Evolutionary conservation across 1,139 yeast genomes (phyloP).

Genomic region (Kodamaea sp.): DNA sequence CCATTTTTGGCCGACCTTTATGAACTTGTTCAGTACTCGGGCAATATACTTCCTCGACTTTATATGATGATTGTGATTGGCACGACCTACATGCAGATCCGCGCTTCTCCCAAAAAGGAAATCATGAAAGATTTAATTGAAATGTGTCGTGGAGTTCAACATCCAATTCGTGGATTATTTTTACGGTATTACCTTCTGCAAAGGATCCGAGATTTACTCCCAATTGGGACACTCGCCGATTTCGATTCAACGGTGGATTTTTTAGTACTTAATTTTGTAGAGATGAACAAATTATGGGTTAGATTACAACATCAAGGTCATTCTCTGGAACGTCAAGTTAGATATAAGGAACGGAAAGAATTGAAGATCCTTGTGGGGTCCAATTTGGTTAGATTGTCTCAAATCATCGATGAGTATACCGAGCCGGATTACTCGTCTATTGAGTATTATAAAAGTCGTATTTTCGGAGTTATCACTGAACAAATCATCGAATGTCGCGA

Average conservation of each 20-base stretch:
- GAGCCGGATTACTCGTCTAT: slow-evolving; percentile 32
- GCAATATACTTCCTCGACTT: slow-evolving; percentile 85
- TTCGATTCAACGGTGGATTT: slow-evolving; percentile 67
- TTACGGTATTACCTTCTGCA: slow-evolving; percentile 86
- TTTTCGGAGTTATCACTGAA: slow-evolving; percentile 79
- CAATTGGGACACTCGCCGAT: slow-evolving; percentile 43
- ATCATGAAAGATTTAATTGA: slow-evolving; percentile 95
- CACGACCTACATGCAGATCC: slow-evolving; percentile 74
- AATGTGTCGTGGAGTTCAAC: slow-evolving; percentile 98
- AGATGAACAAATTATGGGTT: slow-evolving; percentile 98
- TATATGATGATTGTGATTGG: slow-evolving; percentile 96
- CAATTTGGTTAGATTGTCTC: slow-evolving; percentile 83
- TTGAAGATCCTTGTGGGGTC: slow-evolving; percentile 90
- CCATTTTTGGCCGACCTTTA: slow-evolving; percentile 87
- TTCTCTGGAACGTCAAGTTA: slow-evolving; percentile 70
- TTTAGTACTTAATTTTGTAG: slow-evolving; percentile 81
- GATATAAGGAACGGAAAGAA: slow-evolving; percentile 80
- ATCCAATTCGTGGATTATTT: slow-evolving; percentile 87
- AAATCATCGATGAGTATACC: slow-evolving; percentile 64
- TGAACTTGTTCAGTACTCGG: slow-evolving; percentile 93
- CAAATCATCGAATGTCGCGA: slow-evolving; percentile 93
- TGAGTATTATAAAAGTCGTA: slow-evolving; percentile 54
- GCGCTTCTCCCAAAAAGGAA: slow-evolving; percentile 79
- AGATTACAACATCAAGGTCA: slow-evolving; percentile 95
- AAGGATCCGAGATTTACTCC: slow-evolving; percentile 69